These are phyloP conservation scores for Moesziomyces sp. DNA, from an alignment of 1,284 basidiomycete genomes.

Conservation along the genomic window DNA sequence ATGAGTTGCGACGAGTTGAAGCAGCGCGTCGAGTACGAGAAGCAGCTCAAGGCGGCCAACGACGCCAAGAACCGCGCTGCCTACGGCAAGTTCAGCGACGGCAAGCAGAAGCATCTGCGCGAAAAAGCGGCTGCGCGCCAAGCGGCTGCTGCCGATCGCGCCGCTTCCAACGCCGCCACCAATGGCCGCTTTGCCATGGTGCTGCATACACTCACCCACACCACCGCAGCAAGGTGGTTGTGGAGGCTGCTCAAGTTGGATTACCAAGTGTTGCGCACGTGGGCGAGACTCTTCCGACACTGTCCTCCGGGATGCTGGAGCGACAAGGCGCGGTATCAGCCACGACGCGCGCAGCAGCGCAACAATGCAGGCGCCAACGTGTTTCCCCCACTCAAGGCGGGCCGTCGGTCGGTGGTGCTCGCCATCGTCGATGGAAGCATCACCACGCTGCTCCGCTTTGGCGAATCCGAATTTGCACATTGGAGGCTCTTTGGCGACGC, in stretches of 20 bases:
- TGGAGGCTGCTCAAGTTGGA: conserved; percentile 17
- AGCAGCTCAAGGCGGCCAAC: conserved; percentile 32
- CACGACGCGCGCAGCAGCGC: not conserved
- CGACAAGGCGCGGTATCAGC: not conserved
- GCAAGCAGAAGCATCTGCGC: conserved; percentile 27
- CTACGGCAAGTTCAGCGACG: conserved; percentile 51
- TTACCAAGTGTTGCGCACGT: conserved; percentile 3
- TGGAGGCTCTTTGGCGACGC: conserved; percentile 68
- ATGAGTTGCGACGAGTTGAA: conserved; percentile 30
- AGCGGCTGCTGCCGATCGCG: not conserved
- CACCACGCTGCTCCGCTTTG: conserved; percentile 88
- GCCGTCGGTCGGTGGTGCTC: conserved; percentile 84
- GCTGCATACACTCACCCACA: not conserved
- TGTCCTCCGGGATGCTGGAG: conserved; percentile 18
- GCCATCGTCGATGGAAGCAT: conserved; percentile 90
- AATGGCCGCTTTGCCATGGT: not conserved
- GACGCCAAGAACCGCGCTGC: conserved; percentile 51
- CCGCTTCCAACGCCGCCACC: not conserved
- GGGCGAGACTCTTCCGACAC: conserved; percentile 17
- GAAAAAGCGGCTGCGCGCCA: conserved; percentile 20
- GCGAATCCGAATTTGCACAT: conserved; percentile 84
- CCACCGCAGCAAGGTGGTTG: conserved; percentile 1
- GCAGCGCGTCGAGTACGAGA: conserved; percentile 38
- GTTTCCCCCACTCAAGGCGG: conserved; percentile 76
- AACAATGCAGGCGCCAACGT: conserved; percentile 51